Conservation (phyloP, 768 basidiomycete genomes). For the Rhizopogon roseolus region DNA sequence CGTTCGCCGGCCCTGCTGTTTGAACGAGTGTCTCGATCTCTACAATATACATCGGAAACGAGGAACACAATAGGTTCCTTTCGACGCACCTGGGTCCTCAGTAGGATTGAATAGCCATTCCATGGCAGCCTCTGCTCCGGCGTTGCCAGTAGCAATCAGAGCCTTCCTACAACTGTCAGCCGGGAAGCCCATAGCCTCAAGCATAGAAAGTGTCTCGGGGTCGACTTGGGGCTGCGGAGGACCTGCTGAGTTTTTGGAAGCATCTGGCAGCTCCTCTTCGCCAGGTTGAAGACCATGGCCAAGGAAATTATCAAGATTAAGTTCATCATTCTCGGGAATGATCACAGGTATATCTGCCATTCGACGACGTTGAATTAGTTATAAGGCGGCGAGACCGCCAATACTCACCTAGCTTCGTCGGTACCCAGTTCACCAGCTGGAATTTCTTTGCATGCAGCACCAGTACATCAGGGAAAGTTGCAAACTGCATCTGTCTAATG, state of each 20-base stretch:
- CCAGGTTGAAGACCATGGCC: conserved; percentile 65
- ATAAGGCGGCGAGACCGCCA: not conserved
- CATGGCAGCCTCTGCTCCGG: conserved; percentile 79
- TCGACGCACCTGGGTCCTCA: conserved; percentile 78
- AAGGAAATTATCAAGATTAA: conserved; percentile 60
- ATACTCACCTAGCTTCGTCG: conserved; percentile 79
- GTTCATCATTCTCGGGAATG: conserved; percentile 51
- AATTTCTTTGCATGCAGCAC: conserved; percentile 92
- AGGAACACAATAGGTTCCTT: not conserved
- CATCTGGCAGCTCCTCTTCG: conserved; percentile 68
- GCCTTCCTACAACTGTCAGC: conserved; percentile 83
- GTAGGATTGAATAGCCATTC: conserved; percentile 94
- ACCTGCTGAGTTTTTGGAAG: conserved; percentile 32
- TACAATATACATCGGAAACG: conserved; percentile 22
- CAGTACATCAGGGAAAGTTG: conserved; percentile 84
- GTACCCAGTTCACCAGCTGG: conserved; percentile 95
- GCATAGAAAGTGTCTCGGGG: conserved; percentile 62
- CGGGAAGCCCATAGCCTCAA: conserved; percentile 93
- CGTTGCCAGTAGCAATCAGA: conserved; percentile 79
- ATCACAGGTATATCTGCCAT: conserved; percentile 77
- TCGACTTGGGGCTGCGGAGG: conserved; percentile 63
- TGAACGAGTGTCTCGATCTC: conserved; percentile 85
- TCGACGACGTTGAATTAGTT: not conserved
- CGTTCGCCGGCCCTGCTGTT: conserved; percentile 30
- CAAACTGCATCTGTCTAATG: conserved; percentile 65